A percentile compares a stretch with the other conserved stretches of the same genome.
phyloP scores from a whole-genome alignment of 257 asterid species.

The Gentiana dahurica region DNA sequence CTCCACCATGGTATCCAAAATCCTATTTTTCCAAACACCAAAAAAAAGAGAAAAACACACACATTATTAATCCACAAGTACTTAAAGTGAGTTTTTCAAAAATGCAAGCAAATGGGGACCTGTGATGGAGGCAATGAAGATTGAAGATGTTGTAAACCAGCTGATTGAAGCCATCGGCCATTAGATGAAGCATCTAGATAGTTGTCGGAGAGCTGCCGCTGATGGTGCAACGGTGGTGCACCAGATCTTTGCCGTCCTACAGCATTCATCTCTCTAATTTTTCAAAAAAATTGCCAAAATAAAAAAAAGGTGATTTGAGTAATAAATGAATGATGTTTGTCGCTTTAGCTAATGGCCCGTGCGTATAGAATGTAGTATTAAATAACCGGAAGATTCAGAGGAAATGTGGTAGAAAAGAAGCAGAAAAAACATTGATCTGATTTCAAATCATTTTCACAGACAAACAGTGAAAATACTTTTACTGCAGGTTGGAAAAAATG shows the following conservation, averaged over 20 bases:
- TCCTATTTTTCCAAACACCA: slow-evolving; percentile 28
- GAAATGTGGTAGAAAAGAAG: no score
- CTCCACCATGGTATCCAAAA: slow-evolving; percentile 51
- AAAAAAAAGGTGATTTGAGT: no score
- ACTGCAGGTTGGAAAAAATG: no score
- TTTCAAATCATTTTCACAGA: no score
- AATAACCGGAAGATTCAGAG: no score
- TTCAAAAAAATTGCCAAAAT: not conserved
- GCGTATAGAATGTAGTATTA: no score
- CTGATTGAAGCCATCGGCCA: slow-evolving; percentile 91
- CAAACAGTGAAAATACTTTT: no score
- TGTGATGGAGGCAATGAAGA: slow-evolving; percentile 62
- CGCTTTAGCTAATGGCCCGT: no score
- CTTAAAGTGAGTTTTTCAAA: not conserved
- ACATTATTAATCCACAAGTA: slow-evolving; percentile 1
- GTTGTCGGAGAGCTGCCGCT: slow-evolving; percentile 80
- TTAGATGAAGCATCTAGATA: slow-evolving; percentile 61
- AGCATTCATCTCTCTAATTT: slow-evolving; percentile 51
- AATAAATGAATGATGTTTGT: no score
- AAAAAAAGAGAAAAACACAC: not conserved
- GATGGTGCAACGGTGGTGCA: slow-evolving; percentile 66
- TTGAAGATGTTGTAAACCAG: slow-evolving; percentile 85
- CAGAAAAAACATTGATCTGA: no score
- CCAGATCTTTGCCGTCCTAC: slow-evolving; percentile 88
- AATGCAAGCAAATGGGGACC: slow-evolving; percentile 22